phyloP scores from a whole-genome alignment of 2,329 filamentous ascomycete species.

The Aspergillus costaricaensis region DNA sequence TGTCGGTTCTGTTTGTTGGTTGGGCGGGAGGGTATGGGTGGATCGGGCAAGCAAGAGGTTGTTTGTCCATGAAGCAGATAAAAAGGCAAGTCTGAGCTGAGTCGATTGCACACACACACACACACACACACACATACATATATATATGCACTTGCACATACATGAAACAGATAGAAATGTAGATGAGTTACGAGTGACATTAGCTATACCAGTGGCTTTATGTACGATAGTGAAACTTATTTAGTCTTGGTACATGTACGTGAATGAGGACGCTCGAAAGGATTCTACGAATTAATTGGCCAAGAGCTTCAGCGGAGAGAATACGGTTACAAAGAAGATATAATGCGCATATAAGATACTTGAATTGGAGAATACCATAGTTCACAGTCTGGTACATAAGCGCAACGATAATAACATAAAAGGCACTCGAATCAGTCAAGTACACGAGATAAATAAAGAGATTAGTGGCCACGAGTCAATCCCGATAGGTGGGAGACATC shows the following conservation, averaged over 20 bases:
- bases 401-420: not conserved
- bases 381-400: constrained; percentile 15
- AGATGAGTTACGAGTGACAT: not conserved
- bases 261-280: no score
- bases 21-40: not conserved
- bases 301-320: no score
- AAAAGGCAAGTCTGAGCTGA: constrained; percentile 43
- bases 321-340: not conserved
- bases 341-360: not conserved
- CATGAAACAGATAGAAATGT: not conserved
- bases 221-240: not conserved
- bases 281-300: no score
- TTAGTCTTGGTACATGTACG: not conserved
- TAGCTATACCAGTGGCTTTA: not conserved
- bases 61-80: constrained; percentile 23
- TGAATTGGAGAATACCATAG: not conserved
- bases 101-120: not conserved
- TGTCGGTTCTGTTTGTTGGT: not conserved
- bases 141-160: not conserved
- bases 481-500: constrained; percentile 50
- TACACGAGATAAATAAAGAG: constrained; percentile 13
- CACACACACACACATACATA: no score
- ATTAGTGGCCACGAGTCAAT: constrained; percentile 53
- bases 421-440: constrained; percentile 8
- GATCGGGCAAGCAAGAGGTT: not conserved